A percentile compares a stretch with the other conserved stretches of the same genome.
These are phyloP conservation scores for Ogataea neopini DNA, from an alignment of 805 yeast genomes.

Conservation along the genomic window DNA sequence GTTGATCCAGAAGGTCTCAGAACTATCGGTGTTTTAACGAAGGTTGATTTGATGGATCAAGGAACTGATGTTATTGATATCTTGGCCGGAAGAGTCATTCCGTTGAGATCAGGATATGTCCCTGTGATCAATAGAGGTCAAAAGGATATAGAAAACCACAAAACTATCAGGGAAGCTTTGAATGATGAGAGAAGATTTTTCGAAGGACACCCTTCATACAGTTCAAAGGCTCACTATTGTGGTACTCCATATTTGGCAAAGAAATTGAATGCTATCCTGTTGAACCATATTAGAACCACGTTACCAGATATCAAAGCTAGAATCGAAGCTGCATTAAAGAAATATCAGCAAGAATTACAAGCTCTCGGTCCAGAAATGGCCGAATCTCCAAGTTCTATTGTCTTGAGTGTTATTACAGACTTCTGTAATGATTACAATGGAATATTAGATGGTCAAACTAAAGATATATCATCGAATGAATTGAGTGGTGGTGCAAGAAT, in stretches of 20 bases:
- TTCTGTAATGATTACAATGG: slow-evolving; percentile 90
- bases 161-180: slow-evolving; percentile 86
- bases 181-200: slow-evolving; percentile 78
- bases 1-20: slow-evolving; percentile 96
- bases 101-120: slow-evolving; percentile 91
- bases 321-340: slow-evolving; percentile 80
- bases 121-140: slow-evolving; percentile 98
- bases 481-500: slow-evolving; percentile 98
- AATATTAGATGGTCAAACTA: slow-evolving; percentile 88
- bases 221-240: slow-evolving; percentile 92
- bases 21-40: slow-evolving; percentile 95
- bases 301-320: slow-evolving; percentile 92
- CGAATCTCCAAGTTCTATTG: slow-evolving; percentile 87
- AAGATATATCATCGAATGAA: slow-evolving; percentile 84
- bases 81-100: slow-evolving; percentile 92
- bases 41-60: slow-evolving; percentile 95
- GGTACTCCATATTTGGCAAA: slow-evolving; percentile 98
- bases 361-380: slow-evolving; percentile 86
- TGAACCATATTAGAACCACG: slow-evolving; percentile 85
- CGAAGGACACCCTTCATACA: slow-evolving; percentile 86
- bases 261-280: slow-evolving; percentile 81
- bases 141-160: slow-evolving; percentile 86
- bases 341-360: slow-evolving; percentile 76
- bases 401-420: slow-evolving; percentile 87
- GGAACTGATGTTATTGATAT: slow-evolving; percentile 98